Evolutionary conservation across 2,329 filamentous ascomycete genomes (phyloP).

Genomic region (Xylariales sp.): DNA sequence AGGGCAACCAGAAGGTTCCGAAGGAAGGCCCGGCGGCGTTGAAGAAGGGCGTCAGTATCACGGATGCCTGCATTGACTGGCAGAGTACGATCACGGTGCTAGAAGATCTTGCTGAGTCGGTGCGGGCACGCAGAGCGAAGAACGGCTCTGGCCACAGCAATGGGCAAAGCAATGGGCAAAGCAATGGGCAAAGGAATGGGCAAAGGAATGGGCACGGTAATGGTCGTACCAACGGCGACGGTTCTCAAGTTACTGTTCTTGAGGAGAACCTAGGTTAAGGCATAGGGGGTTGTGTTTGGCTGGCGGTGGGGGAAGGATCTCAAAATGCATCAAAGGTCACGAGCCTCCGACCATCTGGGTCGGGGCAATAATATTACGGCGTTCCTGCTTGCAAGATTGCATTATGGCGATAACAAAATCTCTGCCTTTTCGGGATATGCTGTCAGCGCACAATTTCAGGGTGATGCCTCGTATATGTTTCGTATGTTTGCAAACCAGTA

Average conservation of each 20-base stretch:
- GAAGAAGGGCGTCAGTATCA: constrained; percentile 90
- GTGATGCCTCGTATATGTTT: not conserved
- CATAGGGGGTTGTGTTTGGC: no score
- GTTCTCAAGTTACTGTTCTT: constrained; percentile 37
- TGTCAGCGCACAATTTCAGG: no score
- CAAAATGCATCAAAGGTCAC: no score
- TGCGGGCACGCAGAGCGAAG: constrained; percentile 66
- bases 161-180: constrained; percentile 20
- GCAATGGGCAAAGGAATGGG: constrained; percentile 23
- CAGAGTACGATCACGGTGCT: constrained; percentile 76
- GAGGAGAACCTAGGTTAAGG: constrained; percentile 51
- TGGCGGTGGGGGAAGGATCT: no score
- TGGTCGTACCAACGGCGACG: no score
- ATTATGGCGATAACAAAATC: not conserved
- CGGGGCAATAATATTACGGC: not conserved
- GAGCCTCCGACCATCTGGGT: not conserved
- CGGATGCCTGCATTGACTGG: constrained; percentile 95
- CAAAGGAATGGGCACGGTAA: no score
- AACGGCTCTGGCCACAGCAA: constrained; percentile 26
- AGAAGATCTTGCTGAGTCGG: constrained; percentile 79
- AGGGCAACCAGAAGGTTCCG: constrained; percentile 84
- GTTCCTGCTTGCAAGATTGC: not conserved
- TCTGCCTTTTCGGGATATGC: not conserved
- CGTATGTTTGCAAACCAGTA: not conserved
- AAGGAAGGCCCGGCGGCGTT: constrained; percentile 71